phyloP scores from a whole-genome alignment of 257 asterid genomes.

The Solanum piurae region DNA sequence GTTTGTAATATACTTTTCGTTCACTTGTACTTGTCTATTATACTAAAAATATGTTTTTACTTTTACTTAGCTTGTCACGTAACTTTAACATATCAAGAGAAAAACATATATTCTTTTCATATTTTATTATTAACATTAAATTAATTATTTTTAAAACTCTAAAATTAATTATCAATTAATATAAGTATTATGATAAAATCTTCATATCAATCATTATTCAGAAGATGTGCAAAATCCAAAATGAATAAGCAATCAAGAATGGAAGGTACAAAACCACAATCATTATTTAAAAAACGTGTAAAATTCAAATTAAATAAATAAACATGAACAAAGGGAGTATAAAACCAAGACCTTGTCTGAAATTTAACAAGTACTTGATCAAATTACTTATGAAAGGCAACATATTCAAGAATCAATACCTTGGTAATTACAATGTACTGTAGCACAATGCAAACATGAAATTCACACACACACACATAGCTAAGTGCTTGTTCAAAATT shows the following conservation, averaged over 20 bases:
- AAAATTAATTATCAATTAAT: too few relatives aligned
- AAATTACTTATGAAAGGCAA: neutral
- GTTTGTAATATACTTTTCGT: neutral
- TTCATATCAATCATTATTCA: neutral
- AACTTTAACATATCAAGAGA: neutral
- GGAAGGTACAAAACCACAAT: neutral
- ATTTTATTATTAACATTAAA: too few relatives aligned
- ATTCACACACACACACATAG: neutral
- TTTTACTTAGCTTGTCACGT: too few relatives aligned
- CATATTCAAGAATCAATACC: neutral
- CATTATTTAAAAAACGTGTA: neutral
- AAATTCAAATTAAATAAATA: neutral
- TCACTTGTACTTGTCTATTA: neutral
- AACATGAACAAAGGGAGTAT: neutral
- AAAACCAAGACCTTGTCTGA: neutral
- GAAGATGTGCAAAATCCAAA: too few relatives aligned
- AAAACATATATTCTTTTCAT: too few relatives aligned
- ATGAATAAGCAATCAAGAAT: too few relatives aligned
- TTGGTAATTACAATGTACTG: neutral
- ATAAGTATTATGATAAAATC: too few relatives aligned
- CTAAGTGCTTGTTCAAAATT: neutral
- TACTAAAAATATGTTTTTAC: too few relatives aligned
- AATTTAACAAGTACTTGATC: neutral
- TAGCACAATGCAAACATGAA: neutral
- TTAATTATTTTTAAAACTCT: too few relatives aligned